These are phyloP conservation scores for Sugiyamaella grinbergsii DNA, from an alignment of 1,139 yeast genomes.

Conservation along the genomic window DNA sequence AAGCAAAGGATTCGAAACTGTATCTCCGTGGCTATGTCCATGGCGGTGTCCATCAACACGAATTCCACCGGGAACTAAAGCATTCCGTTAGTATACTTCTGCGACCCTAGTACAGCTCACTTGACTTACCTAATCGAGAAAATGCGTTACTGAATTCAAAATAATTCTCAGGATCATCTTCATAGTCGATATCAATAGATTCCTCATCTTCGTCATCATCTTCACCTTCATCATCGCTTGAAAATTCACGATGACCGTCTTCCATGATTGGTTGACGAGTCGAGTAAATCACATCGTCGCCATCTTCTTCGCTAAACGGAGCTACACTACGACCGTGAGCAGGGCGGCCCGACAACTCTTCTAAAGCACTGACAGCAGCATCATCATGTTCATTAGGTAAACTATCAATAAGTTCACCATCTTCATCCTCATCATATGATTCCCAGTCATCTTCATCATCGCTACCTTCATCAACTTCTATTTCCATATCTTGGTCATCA, in stretches of 20 bases:
- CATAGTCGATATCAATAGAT: conserved; percentile 23
- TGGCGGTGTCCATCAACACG: conserved; percentile 16
- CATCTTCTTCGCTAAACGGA: conserved; percentile 24
- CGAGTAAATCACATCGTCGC: conserved; percentile 24
- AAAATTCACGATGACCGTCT: conserved; percentile 22
- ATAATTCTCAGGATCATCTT: conserved; percentile 24
- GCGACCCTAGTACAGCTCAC: neutral
- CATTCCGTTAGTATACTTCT: conserved; percentile 8
- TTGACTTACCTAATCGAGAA: conserved; percentile 22
- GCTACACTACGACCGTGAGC: conserved; percentile 15
- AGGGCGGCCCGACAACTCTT: conserved; percentile 27
- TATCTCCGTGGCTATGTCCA: conserved; percentile 21
- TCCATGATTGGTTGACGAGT: conserved; percentile 21
- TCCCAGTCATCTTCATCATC: conserved; percentile 37
- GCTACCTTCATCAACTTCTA: conserved; percentile 38
- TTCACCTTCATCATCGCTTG: conserved; percentile 31
- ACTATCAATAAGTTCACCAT: conserved; percentile 28
- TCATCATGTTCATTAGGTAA: conserved; percentile 26
- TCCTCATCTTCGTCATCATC: conserved; percentile 33
- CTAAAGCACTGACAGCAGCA: conserved; percentile 31
- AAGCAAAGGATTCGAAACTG: conserved; percentile 30
- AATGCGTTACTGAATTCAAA: conserved; percentile 24
- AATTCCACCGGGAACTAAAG: conserved; percentile 17
- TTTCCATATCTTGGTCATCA: conserved; percentile 43
- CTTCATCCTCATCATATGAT: conserved; percentile 38